Evolutionary conservation across 2,329 filamentous ascomycete genomes (phyloP), one percentile per base, ranked within the genome.

Genomic region (Cadophora malorum): DNA sequence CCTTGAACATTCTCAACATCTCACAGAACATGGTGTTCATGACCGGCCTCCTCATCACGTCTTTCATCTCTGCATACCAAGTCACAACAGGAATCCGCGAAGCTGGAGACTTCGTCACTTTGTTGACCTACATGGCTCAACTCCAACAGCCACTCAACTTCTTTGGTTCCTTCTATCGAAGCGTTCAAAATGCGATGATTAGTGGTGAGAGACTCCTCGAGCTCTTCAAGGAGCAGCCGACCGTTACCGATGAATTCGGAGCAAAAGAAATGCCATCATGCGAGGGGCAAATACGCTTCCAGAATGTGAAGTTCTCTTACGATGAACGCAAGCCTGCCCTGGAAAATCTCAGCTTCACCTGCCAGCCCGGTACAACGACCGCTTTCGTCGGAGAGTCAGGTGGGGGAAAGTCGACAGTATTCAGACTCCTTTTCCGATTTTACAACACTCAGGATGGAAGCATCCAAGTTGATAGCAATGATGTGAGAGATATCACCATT

Each of bases 311-410:
- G 73, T 99, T 99, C 78, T 88, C 93, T 41, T 99, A 99, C 77
- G 94, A 97, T 78, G 83, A 87, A 65, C 91, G 94, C 64, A 94
- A 93, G 78, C 90, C 94, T 7, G 96, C 96, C 1, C 81, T 99
- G 70, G 89, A 91, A 71, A 90, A 94, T 56, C 85, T 99, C 60
- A 90, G 87, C 71, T 98, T 99, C 79, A 90, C 91, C 71, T 97
- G 94, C 79, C 82, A 83, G 21, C 94, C 96, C 1, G 96, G 96
- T 63, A 97, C 94, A 0, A 98, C 94, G 0, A 99, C 95, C 6
- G 96, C 96, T 0, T 90, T 99, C 71, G 96, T 99, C 21, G 96
- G 96, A 71, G 95, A 98, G 79, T 98, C 95, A 38, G 96, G 96
- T 56, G 96, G 96, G 68, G 96, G 96, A 72, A 99, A 99, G 80